Evolutionary conservation across 2,329 filamentous ascomycete genomes (phyloP).

Genomic region (Aspergillus sp.): DNA sequence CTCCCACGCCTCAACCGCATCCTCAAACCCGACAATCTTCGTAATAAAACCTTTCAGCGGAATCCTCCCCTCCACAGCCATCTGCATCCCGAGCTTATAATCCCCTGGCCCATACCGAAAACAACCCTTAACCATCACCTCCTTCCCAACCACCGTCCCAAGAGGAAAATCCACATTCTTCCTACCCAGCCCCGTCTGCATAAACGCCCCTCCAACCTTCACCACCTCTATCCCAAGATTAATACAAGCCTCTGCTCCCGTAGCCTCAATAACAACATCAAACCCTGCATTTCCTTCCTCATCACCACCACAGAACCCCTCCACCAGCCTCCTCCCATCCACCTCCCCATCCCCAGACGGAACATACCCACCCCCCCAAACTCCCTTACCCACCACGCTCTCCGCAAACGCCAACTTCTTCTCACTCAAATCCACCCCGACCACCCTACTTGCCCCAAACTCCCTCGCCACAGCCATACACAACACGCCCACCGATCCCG

Average conservation of each 20-base stretch:
- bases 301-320: background rate
- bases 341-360: background rate
- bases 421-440: conserved; percentile 41
- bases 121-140: conserved; percentile 36
- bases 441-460: conserved; percentile 75
- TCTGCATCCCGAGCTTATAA: conserved; percentile 41
- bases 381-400: background rate
- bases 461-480: conserved; percentile 79
- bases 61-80: conserved; percentile 34
- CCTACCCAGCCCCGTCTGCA: conserved; percentile 41
- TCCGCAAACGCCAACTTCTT: background rate
- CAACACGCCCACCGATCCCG: conserved; percentile 79
- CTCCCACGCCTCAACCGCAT: conserved; percentile 34
- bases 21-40: conserved; percentile 31
- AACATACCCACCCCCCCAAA: background rate
- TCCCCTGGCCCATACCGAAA: conserved; percentile 38
- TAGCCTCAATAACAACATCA: conserved; percentile 46
- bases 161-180: conserved; percentile 42
- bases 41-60: conserved; percentile 31
- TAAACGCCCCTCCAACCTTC: conserved; percentile 31
- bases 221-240: conserved; percentile 47
- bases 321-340: background rate
- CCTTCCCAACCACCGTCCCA: conserved; percentile 37
- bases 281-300: conserved; percentile 29
- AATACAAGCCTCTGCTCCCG: conserved; percentile 47